phyloP scores from a whole-genome alignment of 1,284 basidiomycete species.

The Trichosporon ovoides region DNA sequence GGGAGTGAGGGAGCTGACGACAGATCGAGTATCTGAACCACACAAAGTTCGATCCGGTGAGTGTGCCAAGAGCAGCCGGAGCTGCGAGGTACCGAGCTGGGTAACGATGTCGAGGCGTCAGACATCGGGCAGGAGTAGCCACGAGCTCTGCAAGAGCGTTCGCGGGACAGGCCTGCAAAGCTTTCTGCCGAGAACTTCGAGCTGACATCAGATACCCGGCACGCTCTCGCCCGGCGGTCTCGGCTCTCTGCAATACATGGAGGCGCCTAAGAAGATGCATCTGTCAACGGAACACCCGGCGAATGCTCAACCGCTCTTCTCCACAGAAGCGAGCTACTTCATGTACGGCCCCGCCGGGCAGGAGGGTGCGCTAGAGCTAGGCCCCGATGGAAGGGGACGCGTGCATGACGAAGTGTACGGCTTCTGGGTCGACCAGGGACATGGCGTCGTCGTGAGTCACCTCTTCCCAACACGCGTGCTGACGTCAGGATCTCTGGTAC shows the following conservation, averaged over 20 bases:
- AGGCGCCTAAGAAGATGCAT: not conserved
- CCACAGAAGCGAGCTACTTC: slow-evolving; percentile 27
- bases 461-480: not conserved
- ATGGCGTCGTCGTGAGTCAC: slow-evolving; percentile 37
- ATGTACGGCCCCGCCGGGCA: slow-evolving; percentile 38
- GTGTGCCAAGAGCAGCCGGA: not conserved
- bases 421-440: slow-evolving; percentile 40
- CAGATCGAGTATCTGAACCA: slow-evolving; percentile 23
- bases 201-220: slow-evolving; percentile 20
- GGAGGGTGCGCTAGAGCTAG: slow-evolving; percentile 19
- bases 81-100: too few relatives aligned
- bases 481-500: slow-evolving; percentile 39
- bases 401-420: slow-evolving; percentile 42
- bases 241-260: slow-evolving; percentile 19
- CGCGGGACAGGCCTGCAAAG: too few relatives aligned
- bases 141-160: too few relatives aligned
- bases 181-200: too few relatives aligned
- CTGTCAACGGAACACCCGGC: not conserved
- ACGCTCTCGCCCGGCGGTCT: slow-evolving; percentile 22
- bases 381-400: slow-evolving; percentile 27
- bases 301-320: slow-evolving; percentile 38
- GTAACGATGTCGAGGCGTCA: too few relatives aligned
- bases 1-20: too few relatives aligned
- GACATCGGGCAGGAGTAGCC: too few relatives aligned
- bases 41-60: slow-evolving; percentile 8